phyloP scores from a whole-genome alignment of 2,329 filamentous ascomycete genomes.

The Fusarium oxysporum region DNA sequence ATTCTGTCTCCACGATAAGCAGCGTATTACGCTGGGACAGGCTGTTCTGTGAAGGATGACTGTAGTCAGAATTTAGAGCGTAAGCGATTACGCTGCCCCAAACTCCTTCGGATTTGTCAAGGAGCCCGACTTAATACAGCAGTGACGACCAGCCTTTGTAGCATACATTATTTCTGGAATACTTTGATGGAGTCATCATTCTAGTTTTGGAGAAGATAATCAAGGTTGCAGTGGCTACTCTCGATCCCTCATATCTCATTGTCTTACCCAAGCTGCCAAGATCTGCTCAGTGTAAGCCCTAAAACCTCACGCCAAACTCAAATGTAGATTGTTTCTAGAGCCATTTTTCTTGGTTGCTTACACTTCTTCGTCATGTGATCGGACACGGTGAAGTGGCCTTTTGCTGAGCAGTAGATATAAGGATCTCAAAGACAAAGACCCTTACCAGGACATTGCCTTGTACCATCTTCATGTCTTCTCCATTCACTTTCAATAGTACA shows the following conservation, averaged over 20 bases:
- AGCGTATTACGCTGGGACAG: neutral
- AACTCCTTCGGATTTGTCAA: neutral
- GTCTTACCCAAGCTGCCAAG: neutral
- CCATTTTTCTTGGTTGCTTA: no score
- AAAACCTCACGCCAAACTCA: neutral
- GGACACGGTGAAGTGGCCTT: neutral
- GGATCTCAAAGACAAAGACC: neutral
- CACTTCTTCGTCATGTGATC: neutral
- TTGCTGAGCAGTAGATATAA: neutral
- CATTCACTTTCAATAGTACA: neutral
- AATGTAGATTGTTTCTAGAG: no score
- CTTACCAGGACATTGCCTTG: neutral
- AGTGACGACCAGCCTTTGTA: no score
- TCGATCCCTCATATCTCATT: neutral
- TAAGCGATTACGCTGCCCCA: neutral
- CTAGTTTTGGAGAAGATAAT: no score
- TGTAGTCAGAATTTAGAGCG: slow-evolving; percentile 8
- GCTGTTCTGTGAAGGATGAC: neutral
- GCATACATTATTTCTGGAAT: no score
- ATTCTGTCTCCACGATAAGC: neutral
- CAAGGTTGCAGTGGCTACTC: no score
- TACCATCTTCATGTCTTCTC: neutral
- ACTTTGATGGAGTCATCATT: no score
- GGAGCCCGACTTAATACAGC: no score
- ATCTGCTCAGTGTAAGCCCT: neutral